phyloP scores from a whole-genome alignment of 257 asterid genomes.

The Fraxinus excelsior region DNA sequence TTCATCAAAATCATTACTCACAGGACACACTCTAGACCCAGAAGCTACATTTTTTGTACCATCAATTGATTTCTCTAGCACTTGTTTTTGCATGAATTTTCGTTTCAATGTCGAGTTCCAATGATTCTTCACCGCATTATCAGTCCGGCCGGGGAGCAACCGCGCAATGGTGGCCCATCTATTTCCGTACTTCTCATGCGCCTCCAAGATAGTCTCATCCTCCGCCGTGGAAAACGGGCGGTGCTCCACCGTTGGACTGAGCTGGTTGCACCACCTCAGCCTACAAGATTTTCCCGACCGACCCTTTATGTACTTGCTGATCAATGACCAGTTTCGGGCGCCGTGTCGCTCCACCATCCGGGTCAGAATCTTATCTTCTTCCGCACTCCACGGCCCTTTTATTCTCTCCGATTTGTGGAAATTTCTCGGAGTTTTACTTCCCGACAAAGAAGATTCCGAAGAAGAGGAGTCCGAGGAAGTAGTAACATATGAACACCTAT shows the following conservation, averaged over 20 bases:
- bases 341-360: constrained; percentile 71
- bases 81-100: constrained; percentile 30
- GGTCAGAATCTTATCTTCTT: constrained; percentile 77
- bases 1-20: constrained; percentile 32
- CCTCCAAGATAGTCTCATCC: constrained; percentile 67
- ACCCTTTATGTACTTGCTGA: constrained; percentile 73
- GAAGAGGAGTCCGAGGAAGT: constrained; percentile 57
- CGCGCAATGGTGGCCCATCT: constrained; percentile 92
- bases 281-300: constrained; percentile 82
- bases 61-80: neutral
- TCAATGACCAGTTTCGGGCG: constrained; percentile 76
- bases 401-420: constrained; percentile 43
- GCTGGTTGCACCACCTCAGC: constrained; percentile 89
- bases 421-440: constrained; percentile 21
- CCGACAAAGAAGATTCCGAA: constrained; percentile 40
- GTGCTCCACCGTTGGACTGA: constrained; percentile 76
- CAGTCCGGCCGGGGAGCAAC: constrained; percentile 83
- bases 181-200: constrained; percentile 66
- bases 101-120: constrained; percentile 81
- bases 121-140: constrained; percentile 80
- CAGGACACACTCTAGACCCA: constrained; percentile 14
- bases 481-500: constrained; percentile 52
- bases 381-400: constrained; percentile 92
- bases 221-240: constrained; percentile 73
- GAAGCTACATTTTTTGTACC: constrained; percentile 17